These are phyloP conservation scores for Chlorella sp. DNA, from an alignment of 139 green algal species.

Conservation along the genomic window DNA sequence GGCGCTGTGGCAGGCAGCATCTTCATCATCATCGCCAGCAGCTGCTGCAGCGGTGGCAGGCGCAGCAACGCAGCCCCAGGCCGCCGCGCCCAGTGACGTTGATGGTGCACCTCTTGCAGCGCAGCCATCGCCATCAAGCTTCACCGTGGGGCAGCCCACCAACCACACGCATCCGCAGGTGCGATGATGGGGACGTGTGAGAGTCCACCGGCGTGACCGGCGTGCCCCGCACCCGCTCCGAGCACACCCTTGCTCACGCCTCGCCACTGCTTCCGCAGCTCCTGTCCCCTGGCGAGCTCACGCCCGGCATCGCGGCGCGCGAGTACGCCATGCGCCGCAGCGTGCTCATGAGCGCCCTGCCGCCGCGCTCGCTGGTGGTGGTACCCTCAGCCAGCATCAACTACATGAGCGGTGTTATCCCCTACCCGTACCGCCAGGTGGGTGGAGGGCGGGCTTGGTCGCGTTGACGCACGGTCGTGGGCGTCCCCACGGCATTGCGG, in stretches of 20 bases:
- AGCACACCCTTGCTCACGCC: background rate
- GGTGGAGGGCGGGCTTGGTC: no score
- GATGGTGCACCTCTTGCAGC: background rate
- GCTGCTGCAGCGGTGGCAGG: no score
- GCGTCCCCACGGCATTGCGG: no score
- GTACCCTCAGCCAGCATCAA: conserved; percentile 47
- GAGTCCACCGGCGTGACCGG: background rate
- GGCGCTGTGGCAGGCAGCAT: background rate
- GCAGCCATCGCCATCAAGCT: background rate
- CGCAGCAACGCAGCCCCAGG: background rate
- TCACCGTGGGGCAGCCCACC: background rate
- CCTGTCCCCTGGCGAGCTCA: conserved; percentile 46
- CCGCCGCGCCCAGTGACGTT: background rate
- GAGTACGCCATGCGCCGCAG: conserved; percentile 52
- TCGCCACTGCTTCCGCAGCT: conserved; percentile 23
- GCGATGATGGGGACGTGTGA: background rate
- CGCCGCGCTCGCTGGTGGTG: conserved; percentile 54
- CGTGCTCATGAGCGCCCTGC: conserved; percentile 43
- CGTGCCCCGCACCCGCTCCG: background rate
- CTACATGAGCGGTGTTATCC: conserved; percentile 79
- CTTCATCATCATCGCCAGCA: no score
- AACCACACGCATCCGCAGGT: background rate
- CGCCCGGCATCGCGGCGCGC: conserved; percentile 41
- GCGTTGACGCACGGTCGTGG: no score
- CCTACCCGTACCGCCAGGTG: conserved; percentile 70